Conservation (phyloP, 805 yeast species). For the Maudiozyma serrabonitensis region DNA sequence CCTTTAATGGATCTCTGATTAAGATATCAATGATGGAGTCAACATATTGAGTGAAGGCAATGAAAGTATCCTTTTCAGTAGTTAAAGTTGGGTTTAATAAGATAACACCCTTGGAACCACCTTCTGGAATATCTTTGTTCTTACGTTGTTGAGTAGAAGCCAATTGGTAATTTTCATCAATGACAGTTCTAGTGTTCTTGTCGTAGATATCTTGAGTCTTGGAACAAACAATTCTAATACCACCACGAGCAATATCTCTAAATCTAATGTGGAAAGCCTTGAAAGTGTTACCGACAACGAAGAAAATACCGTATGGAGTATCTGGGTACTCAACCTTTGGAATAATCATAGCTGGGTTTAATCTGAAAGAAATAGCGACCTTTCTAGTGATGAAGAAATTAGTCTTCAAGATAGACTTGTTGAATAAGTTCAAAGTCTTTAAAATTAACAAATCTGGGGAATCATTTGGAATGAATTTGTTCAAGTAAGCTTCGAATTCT, state of each 20-base stretch:
- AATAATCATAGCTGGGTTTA: conserved; percentile 69
- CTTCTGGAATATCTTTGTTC: conserved; percentile 97
- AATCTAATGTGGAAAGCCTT: conserved; percentile 96
- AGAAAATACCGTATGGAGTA: conserved; percentile 88
- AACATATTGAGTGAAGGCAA: conserved; percentile 85
- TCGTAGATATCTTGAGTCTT: conserved; percentile 78
- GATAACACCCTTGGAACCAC: conserved; percentile 97
- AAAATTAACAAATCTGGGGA: conserved; percentile 72
- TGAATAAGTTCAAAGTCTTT: conserved; percentile 73
- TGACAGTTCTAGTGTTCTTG: conserved; percentile 74
- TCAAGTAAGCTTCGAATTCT: conserved; percentile 62
- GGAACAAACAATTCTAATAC: conserved; percentile 88
- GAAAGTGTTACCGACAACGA: conserved; percentile 92
- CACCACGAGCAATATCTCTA: conserved; percentile 96
- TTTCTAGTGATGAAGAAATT: conserved; percentile 90
- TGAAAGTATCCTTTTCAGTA: conserved; percentile 70
- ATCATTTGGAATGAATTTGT: conserved; percentile 61
- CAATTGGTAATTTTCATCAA: conserved; percentile 92
- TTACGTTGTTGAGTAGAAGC: conserved; percentile 95
- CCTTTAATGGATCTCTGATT: conserved; percentile 72
- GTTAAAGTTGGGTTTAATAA: conserved; percentile 61
- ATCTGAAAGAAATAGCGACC: conserved; percentile 88
- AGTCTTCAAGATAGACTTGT: conserved; percentile 81
- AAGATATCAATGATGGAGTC: conserved; percentile 84
- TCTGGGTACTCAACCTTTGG: conserved; percentile 85